These are phyloP conservation scores for Dryas drummondii DNA, from an alignment of 306 rosid genomes.

Conservation along the genomic window DNA sequence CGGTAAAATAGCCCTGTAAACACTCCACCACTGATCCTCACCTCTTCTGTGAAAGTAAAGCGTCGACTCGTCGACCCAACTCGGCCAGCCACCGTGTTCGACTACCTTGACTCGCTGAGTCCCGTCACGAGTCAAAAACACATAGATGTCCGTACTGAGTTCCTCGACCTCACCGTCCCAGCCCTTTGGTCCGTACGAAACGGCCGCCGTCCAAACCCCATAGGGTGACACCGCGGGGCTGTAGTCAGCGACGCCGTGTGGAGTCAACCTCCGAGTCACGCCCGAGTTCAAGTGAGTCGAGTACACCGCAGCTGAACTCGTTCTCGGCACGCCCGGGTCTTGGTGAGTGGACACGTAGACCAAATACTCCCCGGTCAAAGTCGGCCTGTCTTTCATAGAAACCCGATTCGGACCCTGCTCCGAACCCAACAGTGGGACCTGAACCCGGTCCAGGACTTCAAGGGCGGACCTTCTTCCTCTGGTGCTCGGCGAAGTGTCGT, in stretches of 20 bases:
- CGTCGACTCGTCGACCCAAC: constrained; percentile 74
- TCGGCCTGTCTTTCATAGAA: constrained; percentile 77
- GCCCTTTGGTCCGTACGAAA: constrained; percentile 67
- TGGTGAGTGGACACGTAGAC: constrained; percentile 79
- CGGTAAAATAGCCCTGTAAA: constrained; percentile 63
- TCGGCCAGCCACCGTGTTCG: constrained; percentile 94
- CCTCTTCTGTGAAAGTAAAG: constrained; percentile 79
- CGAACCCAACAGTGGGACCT: constrained; percentile 46
- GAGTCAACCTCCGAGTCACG: constrained; percentile 67
- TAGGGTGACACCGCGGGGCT: constrained; percentile 85
- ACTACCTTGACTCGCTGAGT: constrained; percentile 57
- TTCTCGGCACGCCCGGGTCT: constrained; percentile 48
- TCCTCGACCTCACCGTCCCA: constrained; percentile 86
- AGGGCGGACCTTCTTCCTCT: constrained; percentile 41
- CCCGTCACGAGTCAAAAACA: constrained; percentile 71
- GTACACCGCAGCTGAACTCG: constrained; percentile 79
- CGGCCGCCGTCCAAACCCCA: constrained; percentile 75
- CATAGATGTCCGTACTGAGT: constrained; percentile 69
- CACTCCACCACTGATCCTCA: constrained; percentile 75
- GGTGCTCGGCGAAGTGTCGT: neutral
- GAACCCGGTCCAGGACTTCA: constrained; percentile 46
- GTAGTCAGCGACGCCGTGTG: constrained; percentile 65
- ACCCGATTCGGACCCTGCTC: constrained; percentile 6
- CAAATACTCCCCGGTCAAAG: constrained; percentile 45
- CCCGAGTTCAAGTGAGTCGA: constrained; percentile 63